Percentiles rank a stretch among this genome's conserved stretches.
Evolutionary conservation across 1,284 basidiomycete genomes (phyloP).

Genomic region (Spongispora temasekensis): DNA sequence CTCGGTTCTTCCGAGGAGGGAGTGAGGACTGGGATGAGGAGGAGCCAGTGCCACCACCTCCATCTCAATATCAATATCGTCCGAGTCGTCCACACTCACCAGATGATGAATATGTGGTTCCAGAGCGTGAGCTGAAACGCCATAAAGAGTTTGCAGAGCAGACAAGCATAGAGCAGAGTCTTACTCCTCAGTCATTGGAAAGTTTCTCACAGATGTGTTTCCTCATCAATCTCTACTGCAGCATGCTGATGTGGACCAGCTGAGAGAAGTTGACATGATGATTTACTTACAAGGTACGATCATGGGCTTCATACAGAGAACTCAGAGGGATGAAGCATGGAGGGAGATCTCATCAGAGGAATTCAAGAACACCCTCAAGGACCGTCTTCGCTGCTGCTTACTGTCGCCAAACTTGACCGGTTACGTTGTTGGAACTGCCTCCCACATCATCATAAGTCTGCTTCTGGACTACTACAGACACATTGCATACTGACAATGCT

Average conservation of each 20-base stretch:
- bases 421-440: constrained; percentile 1
- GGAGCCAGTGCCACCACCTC: background rate
- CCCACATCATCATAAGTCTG: background rate
- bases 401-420: constrained; percentile 6
- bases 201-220: background rate
- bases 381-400: background rate
- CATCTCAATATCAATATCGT: background rate
- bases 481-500: background rate
- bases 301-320: background rate
- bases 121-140: background rate
- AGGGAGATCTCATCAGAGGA: constrained; percentile 1
- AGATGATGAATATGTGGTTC: background rate
- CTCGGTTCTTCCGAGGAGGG: too few relatives aligned
- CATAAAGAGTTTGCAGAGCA: background rate
- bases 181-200: background rate
- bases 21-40: too few relatives aligned
- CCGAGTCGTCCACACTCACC: background rate
- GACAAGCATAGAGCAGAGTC: background rate
- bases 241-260: background rate
- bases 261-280: background rate
- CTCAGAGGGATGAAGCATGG: background rate
- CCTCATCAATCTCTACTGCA: background rate
- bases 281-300: background rate
- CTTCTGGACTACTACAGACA: too few relatives aligned
- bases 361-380: constrained; percentile 7